Evolutionary conservation across 768 basidiomycete species (phyloP).

Genomic region (Chalciporus piperatus): DNA sequence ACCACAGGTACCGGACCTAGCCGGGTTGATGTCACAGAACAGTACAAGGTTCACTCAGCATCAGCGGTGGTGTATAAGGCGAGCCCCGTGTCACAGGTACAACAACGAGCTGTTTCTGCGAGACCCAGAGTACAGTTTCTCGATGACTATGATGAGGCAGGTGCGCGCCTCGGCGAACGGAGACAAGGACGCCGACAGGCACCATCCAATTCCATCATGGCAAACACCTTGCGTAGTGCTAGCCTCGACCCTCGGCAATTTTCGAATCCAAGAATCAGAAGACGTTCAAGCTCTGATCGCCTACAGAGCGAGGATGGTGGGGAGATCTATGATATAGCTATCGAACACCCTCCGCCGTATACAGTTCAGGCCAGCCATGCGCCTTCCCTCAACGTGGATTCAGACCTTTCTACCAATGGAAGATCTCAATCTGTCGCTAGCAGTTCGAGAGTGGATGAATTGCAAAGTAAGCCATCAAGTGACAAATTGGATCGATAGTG

Average conservation of each 20-base stretch:
- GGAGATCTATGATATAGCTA: neutral
- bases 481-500: neutral
- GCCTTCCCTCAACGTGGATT: neutral
- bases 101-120: constrained; percentile 11
- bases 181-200: neutral
- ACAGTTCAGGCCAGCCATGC: constrained; percentile 8
- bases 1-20: constrained; percentile 60
- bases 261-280: constrained; percentile 5
- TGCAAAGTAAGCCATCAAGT: constrained; percentile 10
- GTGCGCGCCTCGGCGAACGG: neutral
- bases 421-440: constrained; percentile 11
- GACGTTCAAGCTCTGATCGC: constrained; percentile 9
- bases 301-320: neutral
- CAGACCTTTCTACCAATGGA: neutral
- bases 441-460: constrained; percentile 8
- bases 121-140: constrained; percentile 15
- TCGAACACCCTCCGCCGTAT: constrained; percentile 35
- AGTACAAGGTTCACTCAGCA: constrained; percentile 69
- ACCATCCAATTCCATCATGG: neutral
- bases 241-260: constrained; percentile 8
- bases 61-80: constrained; percentile 74
- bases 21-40: constrained; percentile 74
- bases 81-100: constrained; percentile 34
- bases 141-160: constrained; percentile 1
- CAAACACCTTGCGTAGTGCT: constrained; percentile 4